These are phyloP conservation scores for Durusdinium trenchii DNA, from an alignment of 73 alveolate species.

Conservation along the genomic window DNA sequence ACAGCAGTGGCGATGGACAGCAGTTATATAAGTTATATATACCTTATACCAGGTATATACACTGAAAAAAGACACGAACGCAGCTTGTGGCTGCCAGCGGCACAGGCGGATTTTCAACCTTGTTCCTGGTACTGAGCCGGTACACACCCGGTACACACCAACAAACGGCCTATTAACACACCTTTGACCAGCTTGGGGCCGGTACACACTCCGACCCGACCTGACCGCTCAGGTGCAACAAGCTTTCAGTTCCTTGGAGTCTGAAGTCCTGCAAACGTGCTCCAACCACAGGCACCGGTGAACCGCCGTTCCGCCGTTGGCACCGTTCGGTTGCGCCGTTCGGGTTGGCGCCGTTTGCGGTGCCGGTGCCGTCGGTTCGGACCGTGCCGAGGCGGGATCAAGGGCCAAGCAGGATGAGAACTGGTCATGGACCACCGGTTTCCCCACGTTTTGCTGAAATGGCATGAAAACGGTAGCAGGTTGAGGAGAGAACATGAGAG, in stretches of 20 bases:
- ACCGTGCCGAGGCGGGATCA: not conserved
- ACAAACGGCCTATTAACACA: not conserved
- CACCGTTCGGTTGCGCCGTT: not conserved
- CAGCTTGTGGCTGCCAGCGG: conserved; percentile 22
- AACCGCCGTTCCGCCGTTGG: not conserved
- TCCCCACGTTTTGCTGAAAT: not conserved
- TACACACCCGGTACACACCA: not conserved
- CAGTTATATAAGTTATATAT: not conserved
- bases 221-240: conserved; percentile 17
- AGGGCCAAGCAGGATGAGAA: not conserved
- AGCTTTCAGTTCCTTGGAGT: conserved; percentile 56
- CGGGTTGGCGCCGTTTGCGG: not conserved
- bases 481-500: not conserved
- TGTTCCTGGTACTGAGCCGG: not conserved
- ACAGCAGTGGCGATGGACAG: not conserved
- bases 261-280: conserved; percentile 33
- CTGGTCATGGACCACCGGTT: not conserved
- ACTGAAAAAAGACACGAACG: not conserved
- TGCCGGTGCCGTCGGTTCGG: not conserved
- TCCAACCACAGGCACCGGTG: conserved; percentile 28
- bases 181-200: not conserved
- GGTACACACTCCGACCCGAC: not conserved
- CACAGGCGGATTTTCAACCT: not conserved
- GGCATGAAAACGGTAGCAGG: not conserved
- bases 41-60: not conserved